Base-by-base conservation (phyloP, 2,329 filamentous ascomycete species). In the Botryotinia calthae region DNA sequence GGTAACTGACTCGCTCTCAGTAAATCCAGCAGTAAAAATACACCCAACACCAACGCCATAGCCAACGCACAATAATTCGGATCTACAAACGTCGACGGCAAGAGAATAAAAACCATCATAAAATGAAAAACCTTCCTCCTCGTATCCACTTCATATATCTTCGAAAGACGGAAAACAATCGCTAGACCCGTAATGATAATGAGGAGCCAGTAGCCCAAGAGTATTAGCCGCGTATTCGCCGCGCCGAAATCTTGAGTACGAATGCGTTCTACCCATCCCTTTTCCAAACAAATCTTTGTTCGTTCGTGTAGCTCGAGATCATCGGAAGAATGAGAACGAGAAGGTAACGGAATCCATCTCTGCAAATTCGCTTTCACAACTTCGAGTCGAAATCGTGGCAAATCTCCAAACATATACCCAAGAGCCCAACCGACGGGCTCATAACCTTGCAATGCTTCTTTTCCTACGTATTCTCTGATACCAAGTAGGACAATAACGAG, bases 41-140 rank as follows among this genome's bases (percentile, higher is more conserved):
- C 86, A 6, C 92, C 90, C 51, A 99, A 87, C 40, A 94, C 89
- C 46, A 98, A 84, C 0, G 87, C 86, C n/a, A 98, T 86, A 0
- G 94, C 93, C 20, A 99, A 85, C 1, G 92, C 89, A 67, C 91
- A 90, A 81, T 93, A 98, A 58, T 91, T 86, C 0, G 96, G 95
- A 81, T 99, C 96, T 75, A 98, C 84, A 80, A 90, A 98, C 2
- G 91, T 93, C 1, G 93, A 90, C 0, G 96, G 95, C 2, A 98
- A 86, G 72, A 99, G 91, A 93, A 99, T 98, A 72, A 90, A 90
- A 12, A 98, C 95, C 92, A 98, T 98, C 87, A 95, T 97, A 77
- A 97, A 97, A 82, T 99, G 96, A 81, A 99, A 99, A 37, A 98
- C 93, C 82, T 99, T 99, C 68, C 96, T 90, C 67, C 96, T 89